Evolutionary conservation across 208 protist species (phyloP).

Genomic region (Polymyxa betae): DNA sequence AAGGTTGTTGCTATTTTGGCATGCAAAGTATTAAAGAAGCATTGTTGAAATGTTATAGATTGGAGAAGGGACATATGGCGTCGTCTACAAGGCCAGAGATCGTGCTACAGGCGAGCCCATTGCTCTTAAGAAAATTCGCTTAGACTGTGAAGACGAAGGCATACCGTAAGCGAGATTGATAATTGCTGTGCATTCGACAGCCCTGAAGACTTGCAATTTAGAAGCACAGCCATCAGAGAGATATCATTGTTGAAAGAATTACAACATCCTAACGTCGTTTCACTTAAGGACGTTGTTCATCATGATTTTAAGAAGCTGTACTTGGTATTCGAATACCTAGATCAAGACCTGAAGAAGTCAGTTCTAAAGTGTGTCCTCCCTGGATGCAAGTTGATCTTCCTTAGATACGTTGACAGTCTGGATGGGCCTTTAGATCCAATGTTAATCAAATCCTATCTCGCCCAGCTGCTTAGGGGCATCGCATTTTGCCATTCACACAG

Average conservation of each 20-base stretch:
- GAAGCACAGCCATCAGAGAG: constrained; percentile 90
- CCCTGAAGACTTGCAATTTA: neutral
- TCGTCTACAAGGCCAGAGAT: constrained; percentile 92
- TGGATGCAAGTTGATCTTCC: neutral
- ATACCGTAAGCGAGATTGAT: constrained; percentile 85
- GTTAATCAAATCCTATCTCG: constrained; percentile 64
- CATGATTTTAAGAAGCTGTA: constrained; percentile 86
- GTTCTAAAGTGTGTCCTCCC: constrained; percentile 75
- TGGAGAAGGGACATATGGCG: constrained; percentile 95
- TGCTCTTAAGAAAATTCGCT: constrained; percentile 94
- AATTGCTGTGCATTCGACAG: no score
- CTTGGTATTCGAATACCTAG: constrained; percentile 95
- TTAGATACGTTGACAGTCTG: constrained; percentile 46
- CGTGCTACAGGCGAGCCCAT: constrained; percentile 77
- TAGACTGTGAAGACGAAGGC: constrained; percentile 94
- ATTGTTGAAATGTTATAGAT: constrained; percentile 70
- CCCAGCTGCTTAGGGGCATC: constrained; percentile 81
- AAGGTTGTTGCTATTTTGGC: constrained; percentile 46
- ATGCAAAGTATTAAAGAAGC: neutral
- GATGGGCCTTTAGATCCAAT: constrained; percentile 33
- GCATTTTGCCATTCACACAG: constrained; percentile 83
- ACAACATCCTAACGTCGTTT: constrained; percentile 92
- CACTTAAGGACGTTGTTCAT: constrained; percentile 85
- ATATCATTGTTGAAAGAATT: constrained; percentile 96
- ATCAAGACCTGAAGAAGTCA: constrained; percentile 91